These are phyloP conservation scores for Daldinia loculata DNA, from an alignment of 495 filamentous ascomycete genomes.

Conservation along the genomic window DNA sequence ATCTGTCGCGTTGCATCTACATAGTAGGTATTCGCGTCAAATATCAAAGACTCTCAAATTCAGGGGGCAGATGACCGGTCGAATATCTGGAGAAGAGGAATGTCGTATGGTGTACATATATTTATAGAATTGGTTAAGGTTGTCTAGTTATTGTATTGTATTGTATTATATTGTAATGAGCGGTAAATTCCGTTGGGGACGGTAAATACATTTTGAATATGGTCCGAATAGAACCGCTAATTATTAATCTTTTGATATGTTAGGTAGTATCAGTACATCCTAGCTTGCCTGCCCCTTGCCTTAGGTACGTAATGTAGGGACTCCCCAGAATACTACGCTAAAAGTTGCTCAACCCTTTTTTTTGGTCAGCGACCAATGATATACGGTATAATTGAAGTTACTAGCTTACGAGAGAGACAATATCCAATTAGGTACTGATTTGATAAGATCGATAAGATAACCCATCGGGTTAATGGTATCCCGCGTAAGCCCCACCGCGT, in stretches of 20 bases:
- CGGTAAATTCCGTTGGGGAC: background rate
- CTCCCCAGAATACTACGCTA: background rate
- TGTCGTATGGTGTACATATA: conserved; percentile 8
- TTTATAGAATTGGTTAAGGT: conserved; percentile 13
- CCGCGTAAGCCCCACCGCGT: conserved; percentile 13
- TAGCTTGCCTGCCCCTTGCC: background rate
- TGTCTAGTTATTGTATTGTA: no score
- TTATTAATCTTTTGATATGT: background rate
- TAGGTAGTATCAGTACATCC: conserved; percentile 1
- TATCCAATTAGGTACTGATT: background rate
- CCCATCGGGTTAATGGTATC: conserved; percentile 8
- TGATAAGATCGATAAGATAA: conserved; percentile 42
- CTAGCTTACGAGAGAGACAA: background rate
- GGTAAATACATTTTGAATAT: background rate
- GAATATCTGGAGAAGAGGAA: conserved; percentile 33
- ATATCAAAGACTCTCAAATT: conserved; percentile 18
- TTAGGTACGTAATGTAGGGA: background rate
- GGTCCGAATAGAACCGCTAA: background rate
- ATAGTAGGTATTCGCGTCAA: conserved; percentile 28
- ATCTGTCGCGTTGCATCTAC: conserved; percentile 26
- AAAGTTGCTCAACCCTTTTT: background rate
- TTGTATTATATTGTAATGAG: background rate
- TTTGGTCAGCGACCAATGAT: conserved; percentile 8
- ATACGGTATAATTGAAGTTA: conserved; percentile 1
- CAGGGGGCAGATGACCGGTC: conserved; percentile 27